Evolutionary conservation across 441 rosid genomes (phyloP).

Genomic region (Omphalea diandra): DNA sequence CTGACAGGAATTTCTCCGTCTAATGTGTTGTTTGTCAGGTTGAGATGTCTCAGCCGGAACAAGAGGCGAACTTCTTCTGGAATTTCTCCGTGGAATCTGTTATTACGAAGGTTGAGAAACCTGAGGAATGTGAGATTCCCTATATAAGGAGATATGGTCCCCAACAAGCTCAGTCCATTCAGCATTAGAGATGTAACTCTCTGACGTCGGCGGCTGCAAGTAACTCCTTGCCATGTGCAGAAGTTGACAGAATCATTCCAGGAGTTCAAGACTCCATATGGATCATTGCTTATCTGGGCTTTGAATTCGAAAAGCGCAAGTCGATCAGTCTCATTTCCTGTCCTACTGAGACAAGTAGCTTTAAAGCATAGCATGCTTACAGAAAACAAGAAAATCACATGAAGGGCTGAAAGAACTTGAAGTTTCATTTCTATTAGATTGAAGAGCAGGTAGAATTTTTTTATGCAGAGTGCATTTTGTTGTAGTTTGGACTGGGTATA

Average conservation of each 20-base stretch:
- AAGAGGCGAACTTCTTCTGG: slow-evolving; percentile 9
- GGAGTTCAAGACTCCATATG: background rate
- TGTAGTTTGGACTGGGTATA: too few species aligned
- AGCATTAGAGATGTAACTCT: background rate
- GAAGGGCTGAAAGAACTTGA: too few species aligned
- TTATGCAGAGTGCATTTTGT: too few species aligned
- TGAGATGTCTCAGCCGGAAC: background rate
- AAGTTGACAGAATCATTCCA: slow-evolving; percentile 8
- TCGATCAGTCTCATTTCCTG: background rate
- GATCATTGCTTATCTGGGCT: background rate
- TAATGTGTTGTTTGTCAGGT: background rate
- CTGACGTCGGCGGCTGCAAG: background rate
- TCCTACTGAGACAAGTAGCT: background rate
- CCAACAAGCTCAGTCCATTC: background rate
- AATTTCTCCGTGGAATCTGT: slow-evolving; percentile 7
- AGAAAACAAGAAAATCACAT: background rate
- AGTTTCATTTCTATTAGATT: too few species aligned
- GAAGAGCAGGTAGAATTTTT: too few species aligned
- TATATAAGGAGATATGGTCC: slow-evolving; percentile 18
- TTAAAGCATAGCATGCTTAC: background rate
- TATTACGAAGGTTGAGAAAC: slow-evolving; percentile 1
- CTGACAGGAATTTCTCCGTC: slow-evolving; percentile 1
- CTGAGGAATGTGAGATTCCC: slow-evolving; percentile 21
- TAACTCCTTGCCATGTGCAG: slow-evolving; percentile 9
- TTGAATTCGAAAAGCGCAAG: slow-evolving; percentile 7